Conservation (phyloP, 1,284 basidiomycete genomes). For the Neolentinus lepideus region DNA sequence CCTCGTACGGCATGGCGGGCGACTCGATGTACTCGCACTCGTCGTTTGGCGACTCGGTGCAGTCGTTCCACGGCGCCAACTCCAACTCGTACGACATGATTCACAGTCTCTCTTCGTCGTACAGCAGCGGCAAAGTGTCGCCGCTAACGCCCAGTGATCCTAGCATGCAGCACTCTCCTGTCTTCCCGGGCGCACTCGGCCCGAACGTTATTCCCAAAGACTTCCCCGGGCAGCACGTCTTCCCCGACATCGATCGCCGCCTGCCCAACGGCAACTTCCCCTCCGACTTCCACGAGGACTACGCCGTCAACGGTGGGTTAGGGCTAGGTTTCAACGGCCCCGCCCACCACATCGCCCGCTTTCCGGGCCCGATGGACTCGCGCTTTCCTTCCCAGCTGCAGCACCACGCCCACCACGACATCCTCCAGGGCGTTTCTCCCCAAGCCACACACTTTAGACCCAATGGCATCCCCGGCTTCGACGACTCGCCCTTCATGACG, state of each 20-base stretch:
- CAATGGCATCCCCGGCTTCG: slow-evolving; percentile 44
- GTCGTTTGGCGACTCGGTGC: slow-evolving; percentile 50
- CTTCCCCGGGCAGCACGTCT: slow-evolving; percentile 38
- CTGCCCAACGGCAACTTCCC: slow-evolving; percentile 42
- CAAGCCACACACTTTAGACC: slow-evolving; percentile 56
- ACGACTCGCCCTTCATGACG: slow-evolving; percentile 46
- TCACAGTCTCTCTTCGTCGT: slow-evolving; percentile 49
- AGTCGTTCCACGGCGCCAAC: slow-evolving; percentile 44
- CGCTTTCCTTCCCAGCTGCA: slow-evolving; percentile 33
- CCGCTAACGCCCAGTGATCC: slow-evolving; percentile 63
- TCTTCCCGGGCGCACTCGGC: slow-evolving; percentile 37
- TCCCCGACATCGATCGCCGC: slow-evolving; percentile 55
- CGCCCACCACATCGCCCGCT: slow-evolving; percentile 41
- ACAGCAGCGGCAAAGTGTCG: slow-evolving; percentile 65
- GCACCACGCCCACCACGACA: slow-evolving; percentile 37
- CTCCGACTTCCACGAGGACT: slow-evolving; percentile 57
- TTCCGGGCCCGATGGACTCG: slow-evolving; percentile 21
- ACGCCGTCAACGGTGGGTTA: slow-evolving; percentile 37
- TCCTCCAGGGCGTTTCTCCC: slow-evolving; percentile 59
- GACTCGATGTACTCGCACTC: slow-evolving; percentile 52
- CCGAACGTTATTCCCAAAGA: slow-evolving; percentile 41
- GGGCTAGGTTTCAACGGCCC: slow-evolving; percentile 30
- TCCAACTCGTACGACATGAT: slow-evolving; percentile 58
- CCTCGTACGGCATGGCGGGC: slow-evolving; percentile 41
- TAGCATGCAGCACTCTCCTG: slow-evolving; percentile 44